These are phyloP conservation scores for Phytophthora boehmeriae DNA, from an alignment of 352 stramenopile genomes.

Conservation along the genomic window DNA sequence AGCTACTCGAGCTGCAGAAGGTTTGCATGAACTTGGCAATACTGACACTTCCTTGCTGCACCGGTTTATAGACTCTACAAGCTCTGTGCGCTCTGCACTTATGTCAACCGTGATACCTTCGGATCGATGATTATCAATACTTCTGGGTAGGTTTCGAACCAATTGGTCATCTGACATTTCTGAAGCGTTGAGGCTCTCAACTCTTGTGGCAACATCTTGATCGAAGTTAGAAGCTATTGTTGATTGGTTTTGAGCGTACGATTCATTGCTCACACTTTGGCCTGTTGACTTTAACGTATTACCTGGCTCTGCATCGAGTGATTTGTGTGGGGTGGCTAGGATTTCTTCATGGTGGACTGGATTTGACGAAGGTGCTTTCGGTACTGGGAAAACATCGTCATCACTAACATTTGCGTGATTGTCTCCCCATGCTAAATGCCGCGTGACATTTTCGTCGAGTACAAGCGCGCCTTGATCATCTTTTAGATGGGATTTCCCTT, in stretches of 20 bases:
- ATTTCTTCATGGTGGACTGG: slow-evolving; percentile 17
- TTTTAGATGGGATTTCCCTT: slow-evolving; percentile 9
- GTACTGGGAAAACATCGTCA: slow-evolving; percentile 33
- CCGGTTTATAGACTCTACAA: background rate
- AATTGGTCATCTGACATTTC: slow-evolving; percentile 17
- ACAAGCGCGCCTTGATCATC: slow-evolving; percentile 5
- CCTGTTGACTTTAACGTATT: too few relatives aligned
- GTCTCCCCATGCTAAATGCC: slow-evolving; percentile 20
- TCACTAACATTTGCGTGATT: slow-evolving; percentile 2
- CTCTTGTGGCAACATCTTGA: background rate
- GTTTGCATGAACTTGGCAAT: background rate
- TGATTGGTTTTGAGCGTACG: slow-evolving; percentile 1
- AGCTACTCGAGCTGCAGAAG: background rate
- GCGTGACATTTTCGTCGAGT: slow-evolving; percentile 27
- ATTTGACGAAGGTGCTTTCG: slow-evolving; percentile 19
- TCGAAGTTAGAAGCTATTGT: background rate
- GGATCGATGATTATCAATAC: background rate
- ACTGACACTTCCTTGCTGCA: background rate
- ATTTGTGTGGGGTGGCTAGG: background rate
- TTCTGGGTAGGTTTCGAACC: background rate
- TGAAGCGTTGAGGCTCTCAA: slow-evolving; percentile 9
- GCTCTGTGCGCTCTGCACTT: background rate
- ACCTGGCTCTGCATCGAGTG: background rate
- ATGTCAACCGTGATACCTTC: slow-evolving; percentile 2
- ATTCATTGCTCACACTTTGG: background rate